A percentile compares a stretch with the other conserved stretches of the same genome.
Evolutionary conservation across 345 rosid species (phyloP).

Genomic region (Anastatica hierochuntica): DNA sequence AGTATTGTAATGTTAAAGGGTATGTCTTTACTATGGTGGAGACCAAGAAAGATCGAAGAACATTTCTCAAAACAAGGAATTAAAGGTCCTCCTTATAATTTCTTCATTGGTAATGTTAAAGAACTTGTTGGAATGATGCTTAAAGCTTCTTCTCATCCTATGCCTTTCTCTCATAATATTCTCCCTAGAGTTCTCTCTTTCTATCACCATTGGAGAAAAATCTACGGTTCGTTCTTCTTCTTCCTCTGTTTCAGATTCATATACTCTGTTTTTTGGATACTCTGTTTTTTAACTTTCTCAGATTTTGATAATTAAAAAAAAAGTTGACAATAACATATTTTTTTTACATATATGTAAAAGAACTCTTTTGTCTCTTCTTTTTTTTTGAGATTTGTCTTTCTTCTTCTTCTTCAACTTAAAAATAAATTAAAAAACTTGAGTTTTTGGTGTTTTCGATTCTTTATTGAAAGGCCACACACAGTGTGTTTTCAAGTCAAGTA

Average conservation of each 20-base stretch:
- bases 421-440: background rate
- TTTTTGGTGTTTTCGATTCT: slow-evolving; percentile 13
- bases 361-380: background rate
- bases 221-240: slow-evolving; percentile 46
- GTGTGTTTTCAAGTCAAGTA: slow-evolving; percentile 24
- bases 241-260: background rate
- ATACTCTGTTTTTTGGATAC: background rate
- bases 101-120: slow-evolving; percentile 90
- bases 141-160: slow-evolving; percentile 83
- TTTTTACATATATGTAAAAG: too few relatives aligned
- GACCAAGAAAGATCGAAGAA: slow-evolving; percentile 76
- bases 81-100: slow-evolving; percentile 91
- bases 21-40: slow-evolving; percentile 72
- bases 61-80: slow-evolving; percentile 96
- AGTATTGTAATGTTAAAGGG: slow-evolving; percentile 35
- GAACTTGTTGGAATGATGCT: slow-evolving; percentile 87
- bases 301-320: too few relatives aligned
- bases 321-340: too few relatives aligned
- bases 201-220: slow-evolving; percentile 94
- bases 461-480: slow-evolving; percentile 4
- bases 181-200: slow-evolving; percentile 92
- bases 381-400: too few relatives aligned
- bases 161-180: slow-evolving; percentile 97
- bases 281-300: slow-evolving; percentile 18
- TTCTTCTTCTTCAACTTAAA: background rate